Conservation (phyloP, 129 eudicot species). For the Centella asiatica region DNA sequence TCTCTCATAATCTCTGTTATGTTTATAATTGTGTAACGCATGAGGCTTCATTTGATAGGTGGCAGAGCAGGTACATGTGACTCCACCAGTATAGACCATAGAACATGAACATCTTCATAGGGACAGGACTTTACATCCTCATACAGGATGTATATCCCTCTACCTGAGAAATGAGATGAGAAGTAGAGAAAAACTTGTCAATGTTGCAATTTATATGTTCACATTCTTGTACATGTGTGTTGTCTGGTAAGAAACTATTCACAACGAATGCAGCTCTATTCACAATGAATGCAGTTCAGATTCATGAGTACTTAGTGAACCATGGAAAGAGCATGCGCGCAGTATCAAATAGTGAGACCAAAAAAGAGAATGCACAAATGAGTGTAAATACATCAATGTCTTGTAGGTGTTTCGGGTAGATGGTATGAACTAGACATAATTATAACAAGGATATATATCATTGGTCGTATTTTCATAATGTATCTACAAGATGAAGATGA, state of each 20-base stretch:
- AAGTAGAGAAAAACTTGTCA: not conserved
- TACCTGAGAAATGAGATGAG: conserved; percentile 31
- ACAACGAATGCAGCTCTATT: not conserved
- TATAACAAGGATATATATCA: not conserved
- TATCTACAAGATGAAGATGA: not conserved
- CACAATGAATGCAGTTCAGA: not conserved
- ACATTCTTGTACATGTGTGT: not conserved
- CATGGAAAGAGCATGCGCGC: not conserved
- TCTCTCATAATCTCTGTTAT: conserved; percentile 10
- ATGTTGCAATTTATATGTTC: not conserved
- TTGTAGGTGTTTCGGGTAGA: not conserved
- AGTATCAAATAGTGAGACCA: not conserved
- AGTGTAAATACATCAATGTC: not conserved
- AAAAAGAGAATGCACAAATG: not conserved
- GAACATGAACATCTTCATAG: conserved; percentile 87
- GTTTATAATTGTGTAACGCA: conserved; percentile 1
- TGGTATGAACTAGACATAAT: not conserved
- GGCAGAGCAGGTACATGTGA: conserved; percentile 60
- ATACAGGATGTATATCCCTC: conserved; percentile 87
- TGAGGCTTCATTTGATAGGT: conserved; percentile 26
- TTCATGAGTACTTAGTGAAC: not conserved
- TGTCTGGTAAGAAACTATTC: too few relatives aligned
- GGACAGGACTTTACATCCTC: conserved; percentile 96
- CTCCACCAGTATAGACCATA: conserved; percentile 91
- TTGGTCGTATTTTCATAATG: too few relatives aligned